phyloP scores from a whole-genome alignment of 768 basidiomycete species.

The Hortiboletus flavorubellus region DNA sequence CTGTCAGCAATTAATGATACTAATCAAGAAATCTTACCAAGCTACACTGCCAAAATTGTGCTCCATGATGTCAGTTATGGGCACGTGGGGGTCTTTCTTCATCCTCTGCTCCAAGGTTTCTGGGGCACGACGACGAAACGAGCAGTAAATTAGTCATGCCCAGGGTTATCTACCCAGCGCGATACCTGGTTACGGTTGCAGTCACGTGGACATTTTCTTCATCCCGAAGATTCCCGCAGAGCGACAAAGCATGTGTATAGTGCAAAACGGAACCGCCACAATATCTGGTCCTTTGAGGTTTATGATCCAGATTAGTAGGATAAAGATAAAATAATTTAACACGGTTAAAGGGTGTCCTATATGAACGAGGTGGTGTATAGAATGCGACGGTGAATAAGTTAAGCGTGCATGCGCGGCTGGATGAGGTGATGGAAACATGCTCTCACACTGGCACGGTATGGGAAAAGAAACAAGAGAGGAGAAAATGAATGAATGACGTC shows the following conservation, averaged over 20 bases:
- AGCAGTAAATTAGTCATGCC: not conserved
- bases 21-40: not conserved
- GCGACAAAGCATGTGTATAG: not conserved
- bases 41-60: not conserved
- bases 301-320: not conserved
- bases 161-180: not conserved
- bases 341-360: not conserved
- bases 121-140: no score
- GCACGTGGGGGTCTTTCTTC: not conserved
- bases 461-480: not conserved
- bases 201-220: no score
- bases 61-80: not conserved
- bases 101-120: no score
- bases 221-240: no score
- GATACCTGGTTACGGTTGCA: no score
- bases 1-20: not conserved
- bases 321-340: not conserved
- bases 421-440: no score
- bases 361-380: not conserved
- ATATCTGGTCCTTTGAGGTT: no score
- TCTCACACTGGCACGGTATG: not conserved
- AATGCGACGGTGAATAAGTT: not conserved
- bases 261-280: not conserved
- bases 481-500: not conserved
- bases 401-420: not conserved